Conservation (phyloP, 2,329 filamentous ascomycete genomes). For the Fusarium globosum region DNA sequence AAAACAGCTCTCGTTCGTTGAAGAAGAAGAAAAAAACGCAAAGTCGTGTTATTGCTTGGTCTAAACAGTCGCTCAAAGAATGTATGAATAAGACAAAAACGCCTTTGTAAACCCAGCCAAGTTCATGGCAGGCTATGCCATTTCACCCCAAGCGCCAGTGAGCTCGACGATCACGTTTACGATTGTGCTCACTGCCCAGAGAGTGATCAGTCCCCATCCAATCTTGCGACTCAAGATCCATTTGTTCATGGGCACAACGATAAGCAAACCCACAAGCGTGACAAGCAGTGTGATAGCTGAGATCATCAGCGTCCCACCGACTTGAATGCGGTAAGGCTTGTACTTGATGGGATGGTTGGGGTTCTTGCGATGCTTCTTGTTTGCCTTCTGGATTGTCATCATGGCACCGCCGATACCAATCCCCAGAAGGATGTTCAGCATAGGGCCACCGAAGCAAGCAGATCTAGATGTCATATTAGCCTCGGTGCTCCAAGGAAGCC, state of each 20-base stretch:
- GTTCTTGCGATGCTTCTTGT: conserved; percentile 73
- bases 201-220: conserved; percentile 79
- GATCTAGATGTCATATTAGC: conserved; percentile 59
- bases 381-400: conserved; percentile 80
- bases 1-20: background rate
- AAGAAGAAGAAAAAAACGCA: background rate
- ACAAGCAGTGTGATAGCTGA: conserved; percentile 85
- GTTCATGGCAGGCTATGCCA: conserved; percentile 21
- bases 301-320: conserved; percentile 86
- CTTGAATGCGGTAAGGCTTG: conserved; percentile 82
- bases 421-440: conserved; percentile 96
- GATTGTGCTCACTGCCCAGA: conserved; percentile 85
- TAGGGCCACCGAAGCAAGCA: conserved; percentile 97
- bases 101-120: background rate
- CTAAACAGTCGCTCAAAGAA: conserved; percentile 5
- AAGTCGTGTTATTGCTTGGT: background rate
- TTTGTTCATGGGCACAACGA: conserved; percentile 84
- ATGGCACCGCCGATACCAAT: conserved; percentile 92
- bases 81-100: background rate
- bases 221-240: conserved; percentile 88
- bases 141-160: conserved; percentile 61
- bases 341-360: conserved; percentile 73
- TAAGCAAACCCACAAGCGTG: conserved; percentile 80
- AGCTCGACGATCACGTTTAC: conserved; percentile 86
- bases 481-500: background rate